Base-by-base conservation (phyloP, 2,329 filamentous ascomycete genomes). In the Alternaria gansuensis region DNA sequence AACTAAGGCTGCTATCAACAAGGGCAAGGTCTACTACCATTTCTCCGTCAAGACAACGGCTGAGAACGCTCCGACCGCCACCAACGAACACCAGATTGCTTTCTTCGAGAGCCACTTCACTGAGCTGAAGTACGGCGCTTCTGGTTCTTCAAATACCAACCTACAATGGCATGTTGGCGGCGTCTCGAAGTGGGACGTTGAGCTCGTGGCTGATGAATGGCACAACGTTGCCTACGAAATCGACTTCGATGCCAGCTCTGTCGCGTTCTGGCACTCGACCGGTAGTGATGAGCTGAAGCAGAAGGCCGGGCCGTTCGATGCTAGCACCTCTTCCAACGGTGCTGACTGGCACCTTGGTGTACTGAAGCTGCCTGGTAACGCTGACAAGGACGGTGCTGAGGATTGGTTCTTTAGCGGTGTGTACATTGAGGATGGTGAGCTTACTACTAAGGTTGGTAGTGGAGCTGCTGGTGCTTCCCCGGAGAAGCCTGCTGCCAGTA, bases 171-270 rank as follows among this genome's bases (percentile, higher is more conserved):
- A 86, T 73, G 85, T 87, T 6, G 81, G 82, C 58, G 83, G 87
- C 23, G 78, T 82, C 64, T 83, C 82, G 31, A 79, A 90, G 67
- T 91, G 88, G 88, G 84, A 83, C 63, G 82, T 82, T 2, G 81
- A 84, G 62, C 87, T 88, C 73, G 81, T 82, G 44, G 81, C 88
- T 2, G 85, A 83, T 41, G 84, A 88, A 14, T 91, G 89, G 89
- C 89, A 92, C 77, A 92, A 92, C 74, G 82, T 91, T 68, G 89
- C 89, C 46, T 91, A 91, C 71, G 88, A 88, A 72, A 90, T 91
- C 60, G 81, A 91, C 79, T 92, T 92, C 67, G 77, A 77, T 33
- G 83, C 80, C 29, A 79, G 82, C 63, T 86, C 82, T 2, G 88
- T 92, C 23, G 85, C 84, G 5, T 87, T 91, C 77, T 91, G 88